Evolutionary conservation across 495 filamentous ascomycete genomes (phyloP).

Genomic region (Thozetella sp.): DNA sequence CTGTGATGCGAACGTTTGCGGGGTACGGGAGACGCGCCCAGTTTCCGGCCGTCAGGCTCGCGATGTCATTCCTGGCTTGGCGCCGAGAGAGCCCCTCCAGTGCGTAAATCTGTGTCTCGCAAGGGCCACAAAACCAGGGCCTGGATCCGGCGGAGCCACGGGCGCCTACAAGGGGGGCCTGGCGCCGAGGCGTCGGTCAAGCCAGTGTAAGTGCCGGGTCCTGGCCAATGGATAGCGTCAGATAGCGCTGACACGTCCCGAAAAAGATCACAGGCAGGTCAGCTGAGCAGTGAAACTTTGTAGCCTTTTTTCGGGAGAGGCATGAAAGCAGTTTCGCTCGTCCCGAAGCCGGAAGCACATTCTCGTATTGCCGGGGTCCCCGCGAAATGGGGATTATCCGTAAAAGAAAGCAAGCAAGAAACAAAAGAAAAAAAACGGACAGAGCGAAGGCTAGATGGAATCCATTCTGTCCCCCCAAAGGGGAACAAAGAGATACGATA

Average conservation of each 20-base stretch:
- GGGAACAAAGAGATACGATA: too few species aligned
- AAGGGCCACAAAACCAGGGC: neutral
- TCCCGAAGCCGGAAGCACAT: too few species aligned
- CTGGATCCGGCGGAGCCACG: neutral
- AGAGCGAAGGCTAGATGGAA: too few species aligned
- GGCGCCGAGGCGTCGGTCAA: too few species aligned
- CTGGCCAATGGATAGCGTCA: neutral
- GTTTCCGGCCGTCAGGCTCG: neutral
- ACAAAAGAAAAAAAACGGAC: too few species aligned
- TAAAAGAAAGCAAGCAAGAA: too few species aligned
- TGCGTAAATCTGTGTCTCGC: too few species aligned
- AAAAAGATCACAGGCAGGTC: neutral
- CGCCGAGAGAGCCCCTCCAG: too few species aligned
- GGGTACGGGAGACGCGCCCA: neutral
- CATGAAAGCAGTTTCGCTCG: neutral
- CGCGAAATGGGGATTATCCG: too few species aligned
- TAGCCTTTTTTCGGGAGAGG: neutral
- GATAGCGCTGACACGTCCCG: neutral
- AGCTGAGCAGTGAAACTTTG: neutral
- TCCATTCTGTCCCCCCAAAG: too few species aligned
- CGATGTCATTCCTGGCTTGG: neutral
- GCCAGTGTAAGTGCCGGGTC: neutral
- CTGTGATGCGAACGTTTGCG: neutral
- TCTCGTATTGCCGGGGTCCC: too few species aligned
- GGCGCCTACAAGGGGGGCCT: slow-evolving; percentile 1